Evolutionary conservation across 2,329 filamentous ascomycete species (phyloP), one percentile per base, ranked within the genome.

Genomic region (Apiospora hydei): DNA sequence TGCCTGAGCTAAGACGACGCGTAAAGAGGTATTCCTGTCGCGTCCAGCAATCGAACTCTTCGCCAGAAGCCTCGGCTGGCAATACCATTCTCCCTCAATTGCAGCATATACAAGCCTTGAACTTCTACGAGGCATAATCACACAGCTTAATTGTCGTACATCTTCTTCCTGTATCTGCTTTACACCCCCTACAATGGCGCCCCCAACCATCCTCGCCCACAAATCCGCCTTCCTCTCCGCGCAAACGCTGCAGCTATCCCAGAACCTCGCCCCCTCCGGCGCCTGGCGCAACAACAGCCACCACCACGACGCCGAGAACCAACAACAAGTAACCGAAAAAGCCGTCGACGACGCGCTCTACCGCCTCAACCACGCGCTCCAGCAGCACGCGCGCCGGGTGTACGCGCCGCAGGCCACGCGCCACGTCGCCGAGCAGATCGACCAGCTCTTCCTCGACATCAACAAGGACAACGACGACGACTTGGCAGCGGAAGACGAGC

Each of bases 341-440:
- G 81, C 84, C 26, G 82, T 92, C 71, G 87, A 91, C 75, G 88
- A 91, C 73, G 88, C 85, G 16, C 79, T 92, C 5, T 83, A 84
- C 74, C 86, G 85, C 53, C 83, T 93, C 16, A 93, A 93, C 78
- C 87, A 90, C 73, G 82, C 86, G 21, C 82, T 94, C 18, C 87
- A 88, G 75, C 90, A 92, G 75, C 92, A 94, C 79, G 87, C 87
- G 43, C 88, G 88, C 47, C 87, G 90, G 71, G 90, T 90, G 6
- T 93, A 93, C 79, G 87, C 90, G 21, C 88, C 91, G 0, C 90
- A 92, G 76, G 91, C 92, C n/a, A 89, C 88, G 69, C 88, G 92
- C 47, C 91, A 93, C 77, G 88, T 94, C 24, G 91, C 92, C 1
- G 91, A 93, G 83, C 92, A 94, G 82, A 90, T 94, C 57, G 91